Evolutionary conservation across 2,329 filamentous ascomycete species (phyloP).

Genomic region (Byssoonygena ceratinophila): DNA sequence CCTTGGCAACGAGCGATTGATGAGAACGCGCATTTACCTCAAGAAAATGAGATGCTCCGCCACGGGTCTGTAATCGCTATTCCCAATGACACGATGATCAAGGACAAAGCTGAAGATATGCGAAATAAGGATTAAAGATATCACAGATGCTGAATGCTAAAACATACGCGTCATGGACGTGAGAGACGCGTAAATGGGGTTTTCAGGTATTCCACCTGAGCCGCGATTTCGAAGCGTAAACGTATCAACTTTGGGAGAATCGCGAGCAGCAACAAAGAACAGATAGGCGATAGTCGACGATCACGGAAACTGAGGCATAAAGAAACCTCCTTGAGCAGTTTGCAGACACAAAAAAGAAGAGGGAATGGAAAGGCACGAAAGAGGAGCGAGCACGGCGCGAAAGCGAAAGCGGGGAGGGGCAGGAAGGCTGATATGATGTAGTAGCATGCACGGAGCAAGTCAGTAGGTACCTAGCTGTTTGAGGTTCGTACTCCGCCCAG

Average conservation of each 20-base stretch:
- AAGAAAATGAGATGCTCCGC: not conserved
- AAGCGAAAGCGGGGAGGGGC: not conserved
- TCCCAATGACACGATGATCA: not conserved
- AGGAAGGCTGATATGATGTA: not conserved
- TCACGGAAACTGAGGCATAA: not conserved
- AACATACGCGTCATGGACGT: not conserved
- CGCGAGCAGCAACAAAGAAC: not conserved
- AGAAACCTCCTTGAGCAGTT: not conserved
- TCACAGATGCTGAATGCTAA: not conserved
- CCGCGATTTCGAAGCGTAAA: not conserved
- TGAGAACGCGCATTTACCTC: not conserved
- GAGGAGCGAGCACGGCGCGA: not conserved
- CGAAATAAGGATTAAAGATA: not conserved
- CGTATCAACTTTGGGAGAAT: not conserved
- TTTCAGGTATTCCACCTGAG: not conserved
- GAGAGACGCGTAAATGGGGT: constrained; percentile 3
- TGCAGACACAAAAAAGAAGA: not conserved
- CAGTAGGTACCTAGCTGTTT: not conserved
- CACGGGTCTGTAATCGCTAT: not conserved
- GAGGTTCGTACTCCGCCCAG: not conserved
- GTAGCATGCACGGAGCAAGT: not conserved
- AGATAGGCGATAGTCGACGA: not conserved
- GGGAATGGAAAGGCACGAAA: not conserved
- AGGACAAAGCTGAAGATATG: not conserved
- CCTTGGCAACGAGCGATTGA: not conserved